Evolutionary conservation across 306 rosid genomes (phyloP).

Genomic region (Prosopis cineraria): DNA sequence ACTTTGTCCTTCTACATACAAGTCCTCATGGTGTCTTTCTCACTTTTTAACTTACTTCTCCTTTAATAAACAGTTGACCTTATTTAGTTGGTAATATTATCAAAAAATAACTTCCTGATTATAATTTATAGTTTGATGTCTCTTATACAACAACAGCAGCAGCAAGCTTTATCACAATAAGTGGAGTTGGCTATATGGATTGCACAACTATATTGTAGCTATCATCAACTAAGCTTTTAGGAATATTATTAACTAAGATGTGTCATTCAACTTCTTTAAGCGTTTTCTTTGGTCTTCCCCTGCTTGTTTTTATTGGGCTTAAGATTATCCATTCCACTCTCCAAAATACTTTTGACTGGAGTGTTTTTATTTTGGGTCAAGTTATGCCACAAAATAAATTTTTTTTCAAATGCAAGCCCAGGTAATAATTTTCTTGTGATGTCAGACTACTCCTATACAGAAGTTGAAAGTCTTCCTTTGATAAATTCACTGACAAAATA

Average conservation of each 20-base stretch:
- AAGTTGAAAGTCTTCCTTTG: neutral
- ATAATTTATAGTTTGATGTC: too few species aligned
- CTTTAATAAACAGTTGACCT: neutral
- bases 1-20: neutral
- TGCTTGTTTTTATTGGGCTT: too few species aligned
- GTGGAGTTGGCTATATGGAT: too few species aligned
- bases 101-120: neutral
- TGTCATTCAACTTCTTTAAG: too few species aligned
- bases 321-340: too few species aligned
- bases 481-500: neutral
- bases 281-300: too few species aligned
- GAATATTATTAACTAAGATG: too few species aligned
- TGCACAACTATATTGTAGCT: too few species aligned
- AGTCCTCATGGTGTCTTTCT: neutral
- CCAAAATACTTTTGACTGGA: too few species aligned
- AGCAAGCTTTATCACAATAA: too few species aligned
- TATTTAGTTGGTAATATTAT: neutral
- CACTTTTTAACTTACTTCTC: neutral
- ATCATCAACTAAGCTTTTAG: too few species aligned
- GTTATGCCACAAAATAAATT: neutral
- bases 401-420: neutral
- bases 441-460: neutral
- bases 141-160: too few species aligned
- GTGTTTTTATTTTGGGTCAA: neutral
- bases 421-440: neutral